A percentile compares a stretch with the other conserved stretches of the same genome.
Evolutionary conservation across 2,329 filamentous ascomycete genomes (phyloP).

Genomic region (Exophiala sp.): DNA sequence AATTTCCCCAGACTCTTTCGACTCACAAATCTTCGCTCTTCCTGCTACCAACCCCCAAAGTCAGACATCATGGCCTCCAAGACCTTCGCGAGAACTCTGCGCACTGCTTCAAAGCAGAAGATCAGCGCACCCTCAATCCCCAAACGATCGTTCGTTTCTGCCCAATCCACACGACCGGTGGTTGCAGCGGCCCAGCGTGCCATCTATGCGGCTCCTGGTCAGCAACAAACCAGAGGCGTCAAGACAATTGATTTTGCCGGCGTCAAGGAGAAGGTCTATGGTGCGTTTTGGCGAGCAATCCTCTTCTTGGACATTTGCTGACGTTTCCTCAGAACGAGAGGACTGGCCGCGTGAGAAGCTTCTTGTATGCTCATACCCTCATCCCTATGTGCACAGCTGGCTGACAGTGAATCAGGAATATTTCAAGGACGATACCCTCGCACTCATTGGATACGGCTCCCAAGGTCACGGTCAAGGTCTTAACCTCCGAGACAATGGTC

Average conservation of each 20-base stretch:
- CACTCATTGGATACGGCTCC: conserved; percentile 96
- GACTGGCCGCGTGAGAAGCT: conserved; percentile 99
- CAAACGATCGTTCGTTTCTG: conserved; percentile 55
- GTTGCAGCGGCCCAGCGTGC: conserved; percentile 44
- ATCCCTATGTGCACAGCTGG: background rate
- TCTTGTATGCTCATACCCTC: conserved; percentile 55
- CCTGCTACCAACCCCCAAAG: background rate
- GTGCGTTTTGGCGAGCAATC: conserved; percentile 46
- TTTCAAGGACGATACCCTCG: conserved; percentile 99
- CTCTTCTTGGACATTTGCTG: conserved; percentile 1
- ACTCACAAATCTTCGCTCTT: conserved; percentile 6
- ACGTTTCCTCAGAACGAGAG: conserved; percentile 65
- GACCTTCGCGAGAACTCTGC: conserved; percentile 52
- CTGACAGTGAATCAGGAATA: conserved; percentile 61
- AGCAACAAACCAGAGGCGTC: conserved; percentile 72
- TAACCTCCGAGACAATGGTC: conserved; percentile 98
- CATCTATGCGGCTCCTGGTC: conserved; percentile 44
- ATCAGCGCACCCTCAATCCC: conserved; percentile 46
- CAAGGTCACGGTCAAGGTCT: conserved; percentile 99
- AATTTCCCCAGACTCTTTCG: conserved; percentile 19
- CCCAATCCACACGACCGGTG: conserved; percentile 47
- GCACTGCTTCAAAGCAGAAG: conserved; percentile 51
- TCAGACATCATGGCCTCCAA: conserved; percentile 42
- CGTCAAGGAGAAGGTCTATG: conserved; percentile 88
- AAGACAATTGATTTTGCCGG: conserved; percentile 99